Base-by-base conservation (phyloP, 345 rosid species). In the Cardamine resedifolia region DNA sequence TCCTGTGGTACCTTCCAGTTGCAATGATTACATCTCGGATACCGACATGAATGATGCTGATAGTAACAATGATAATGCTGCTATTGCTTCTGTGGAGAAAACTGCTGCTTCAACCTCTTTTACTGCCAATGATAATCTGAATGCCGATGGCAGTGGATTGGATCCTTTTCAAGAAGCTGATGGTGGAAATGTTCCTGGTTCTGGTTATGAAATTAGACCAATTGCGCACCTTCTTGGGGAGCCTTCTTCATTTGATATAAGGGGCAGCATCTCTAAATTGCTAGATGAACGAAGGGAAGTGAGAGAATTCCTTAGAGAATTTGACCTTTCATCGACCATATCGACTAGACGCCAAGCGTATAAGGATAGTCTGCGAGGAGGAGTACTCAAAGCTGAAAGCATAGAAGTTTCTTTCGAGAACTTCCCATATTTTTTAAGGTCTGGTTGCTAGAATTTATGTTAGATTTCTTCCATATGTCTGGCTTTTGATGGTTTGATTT, bases 351-450 rank as follows among this genome's bases (percentile, higher is more conserved):
- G 89, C 49, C 89, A 90, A 72, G 83, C 89, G 0, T 86, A 76
- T 49, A 92, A 82, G 73, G 97, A 96, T 48, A 82, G 85, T 82
- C 68, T 96, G 58, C 84, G 68, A 65, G 91, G 83, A 78, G 89
- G 89, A 78, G 79, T 92, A 78, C 77, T 90, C 31, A 78, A 68
- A 77, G 83, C 96, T 50, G 81, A 84, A 49, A 77, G 75, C 39
- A 82, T 90, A 64, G 98, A 90, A 10, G 84, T 90, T 76, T 84
- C 99, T 58, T 87, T 92, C 45, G 91, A 88, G 52, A 78, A 70
- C 52, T 92, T 96, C 71, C 98, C 99, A 19, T 96, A 96, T 66
- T 96, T 76, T 66, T 70, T 96, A 67, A 91, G 99, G 99, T 96
- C 71, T 90, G 79, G 71, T 28, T 59, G 24, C 55, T 68, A 14